Evolutionary conservation across 2,329 filamentous ascomycete genomes (phyloP).

Genomic region (Emericellopsis cladophorae): DNA sequence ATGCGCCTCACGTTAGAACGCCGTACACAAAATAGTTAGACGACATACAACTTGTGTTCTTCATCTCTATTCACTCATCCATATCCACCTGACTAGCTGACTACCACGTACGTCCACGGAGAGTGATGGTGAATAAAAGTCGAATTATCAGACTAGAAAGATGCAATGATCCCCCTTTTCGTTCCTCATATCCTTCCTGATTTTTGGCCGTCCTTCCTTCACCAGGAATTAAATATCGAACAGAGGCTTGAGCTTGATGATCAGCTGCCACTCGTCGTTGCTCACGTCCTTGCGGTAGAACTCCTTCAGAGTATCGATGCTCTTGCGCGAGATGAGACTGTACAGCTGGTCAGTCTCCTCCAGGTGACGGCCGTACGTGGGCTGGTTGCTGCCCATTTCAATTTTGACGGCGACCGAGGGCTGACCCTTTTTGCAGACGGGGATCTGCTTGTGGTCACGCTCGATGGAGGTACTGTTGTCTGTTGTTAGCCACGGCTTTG

Average conservation of each 20-base stretch:
- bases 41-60: too few species aligned
- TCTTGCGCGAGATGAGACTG: constrained; percentile 72
- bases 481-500: constrained; percentile 12
- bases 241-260: constrained; percentile 88
- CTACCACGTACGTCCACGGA: too few species aligned
- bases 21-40: too few species aligned
- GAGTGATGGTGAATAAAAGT: too few species aligned
- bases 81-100: too few species aligned
- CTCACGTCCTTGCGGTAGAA: constrained; percentile 81
- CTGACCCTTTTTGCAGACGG: constrained; percentile 86
- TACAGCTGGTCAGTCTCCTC: constrained; percentile 86
- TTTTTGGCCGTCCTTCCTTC: background rate
- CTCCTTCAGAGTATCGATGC: constrained; percentile 92
- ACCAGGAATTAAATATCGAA: constrained; percentile 56
- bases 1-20: constrained; percentile 1
- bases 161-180: background rate
- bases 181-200: background rate
- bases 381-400: constrained; percentile 84
- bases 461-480: constrained; percentile 80
- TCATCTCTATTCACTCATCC: too few species aligned
- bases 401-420: constrained; percentile 98
- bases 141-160: background rate
- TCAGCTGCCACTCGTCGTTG: constrained; percentile 88
- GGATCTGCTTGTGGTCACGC: constrained; percentile 91
- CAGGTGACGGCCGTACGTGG: constrained; percentile 85